A percentile compares a stretch with the other conserved stretches of the same genome.
phyloP scores from a whole-genome alignment of 1,284 basidiomycete species.

The Rhodotorula sp. region DNA sequence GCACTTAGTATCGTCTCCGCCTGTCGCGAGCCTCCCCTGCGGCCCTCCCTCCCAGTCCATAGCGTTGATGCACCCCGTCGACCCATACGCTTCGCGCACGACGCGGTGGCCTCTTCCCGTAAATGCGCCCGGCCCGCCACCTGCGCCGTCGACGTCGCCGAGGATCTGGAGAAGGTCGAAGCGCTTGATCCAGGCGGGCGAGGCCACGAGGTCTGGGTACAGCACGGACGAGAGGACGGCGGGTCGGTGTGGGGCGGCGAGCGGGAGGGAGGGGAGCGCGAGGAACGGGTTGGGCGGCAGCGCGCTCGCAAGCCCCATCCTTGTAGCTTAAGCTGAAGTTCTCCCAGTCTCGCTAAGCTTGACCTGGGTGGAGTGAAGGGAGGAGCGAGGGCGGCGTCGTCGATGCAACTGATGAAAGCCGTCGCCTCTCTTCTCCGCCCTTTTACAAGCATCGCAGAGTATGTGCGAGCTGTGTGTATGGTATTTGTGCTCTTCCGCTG shows the following conservation, averaged over 20 bases:
- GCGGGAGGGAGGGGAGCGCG: not conserved
- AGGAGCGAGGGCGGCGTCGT: too few relatives aligned
- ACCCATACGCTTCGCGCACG: conserved; percentile 10
- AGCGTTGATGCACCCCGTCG: conserved; percentile 38
- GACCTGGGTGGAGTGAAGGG: too few relatives aligned
- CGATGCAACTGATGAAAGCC: too few relatives aligned
- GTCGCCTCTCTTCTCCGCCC: too few relatives aligned
- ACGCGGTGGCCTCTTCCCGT: conserved; percentile 3
- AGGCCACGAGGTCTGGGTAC: not conserved
- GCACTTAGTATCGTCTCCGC: conserved; percentile 44
- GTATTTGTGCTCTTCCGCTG: too few relatives aligned
- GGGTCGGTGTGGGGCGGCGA: conserved; percentile 9
- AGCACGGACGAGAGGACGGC: not conserved
- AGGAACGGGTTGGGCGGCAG: conserved; percentile 5
- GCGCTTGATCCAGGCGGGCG: conserved; percentile 7
- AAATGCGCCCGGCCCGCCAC: not conserved
- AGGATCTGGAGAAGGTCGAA: conserved; percentile 11
- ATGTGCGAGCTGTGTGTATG: too few relatives aligned
- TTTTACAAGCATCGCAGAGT: too few relatives aligned
- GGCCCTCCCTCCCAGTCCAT: conserved; percentile 37
- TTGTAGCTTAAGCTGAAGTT: too few relatives aligned
- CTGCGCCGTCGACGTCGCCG: not conserved
- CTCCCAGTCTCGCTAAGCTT: too few relatives aligned
- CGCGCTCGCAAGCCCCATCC: not conserved
- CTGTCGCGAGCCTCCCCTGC: conserved; percentile 30